These are phyloP conservation scores for Curvularia verruculosa DNA, from an alignment of 2,329 filamentous ascomycete genomes.

Conservation along the genomic window DNA sequence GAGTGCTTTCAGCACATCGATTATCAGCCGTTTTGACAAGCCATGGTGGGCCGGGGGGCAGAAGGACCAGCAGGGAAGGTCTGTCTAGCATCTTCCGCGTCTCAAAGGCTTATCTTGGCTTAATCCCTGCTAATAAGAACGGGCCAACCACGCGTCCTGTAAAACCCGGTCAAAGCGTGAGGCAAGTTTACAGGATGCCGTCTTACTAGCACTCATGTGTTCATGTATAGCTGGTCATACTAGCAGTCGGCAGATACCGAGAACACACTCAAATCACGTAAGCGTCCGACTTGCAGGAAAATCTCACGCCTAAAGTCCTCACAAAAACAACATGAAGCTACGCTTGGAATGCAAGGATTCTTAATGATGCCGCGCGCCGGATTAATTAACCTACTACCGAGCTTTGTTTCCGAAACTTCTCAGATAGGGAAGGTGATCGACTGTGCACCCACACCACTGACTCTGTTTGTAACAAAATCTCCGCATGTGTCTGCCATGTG, in stretches of 20 bases:
- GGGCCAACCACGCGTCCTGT: not conserved
- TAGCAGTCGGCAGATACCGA: not conserved
- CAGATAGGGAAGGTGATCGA: not conserved
- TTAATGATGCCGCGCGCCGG: not conserved
- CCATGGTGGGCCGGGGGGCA: not conserved
- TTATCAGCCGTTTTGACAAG: not conserved
- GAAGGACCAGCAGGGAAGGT: not conserved
- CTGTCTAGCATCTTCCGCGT: not conserved
- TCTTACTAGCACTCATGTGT: not conserved
- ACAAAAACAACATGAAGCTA: not conserved
- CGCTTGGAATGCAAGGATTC: not conserved
- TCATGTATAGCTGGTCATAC: not conserved
- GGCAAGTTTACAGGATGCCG: not conserved
- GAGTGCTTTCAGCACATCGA: not conserved
- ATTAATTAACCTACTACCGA: constrained; percentile 11
- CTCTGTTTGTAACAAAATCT: no score
- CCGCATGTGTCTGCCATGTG: not conserved
- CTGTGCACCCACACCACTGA: not conserved
- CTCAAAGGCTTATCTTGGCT: not conserved
- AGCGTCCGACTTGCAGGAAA: not conserved
- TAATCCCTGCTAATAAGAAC: not conserved
- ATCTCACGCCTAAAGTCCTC: not conserved
- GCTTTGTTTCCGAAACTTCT: not conserved
- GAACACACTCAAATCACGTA: not conserved
- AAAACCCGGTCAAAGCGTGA: not conserved